A percentile compares a stretch with the other conserved stretches of the same genome.
Conservation (phyloP, 2,329 filamentous ascomycete species). For the Sporothrix inflata region DNA sequence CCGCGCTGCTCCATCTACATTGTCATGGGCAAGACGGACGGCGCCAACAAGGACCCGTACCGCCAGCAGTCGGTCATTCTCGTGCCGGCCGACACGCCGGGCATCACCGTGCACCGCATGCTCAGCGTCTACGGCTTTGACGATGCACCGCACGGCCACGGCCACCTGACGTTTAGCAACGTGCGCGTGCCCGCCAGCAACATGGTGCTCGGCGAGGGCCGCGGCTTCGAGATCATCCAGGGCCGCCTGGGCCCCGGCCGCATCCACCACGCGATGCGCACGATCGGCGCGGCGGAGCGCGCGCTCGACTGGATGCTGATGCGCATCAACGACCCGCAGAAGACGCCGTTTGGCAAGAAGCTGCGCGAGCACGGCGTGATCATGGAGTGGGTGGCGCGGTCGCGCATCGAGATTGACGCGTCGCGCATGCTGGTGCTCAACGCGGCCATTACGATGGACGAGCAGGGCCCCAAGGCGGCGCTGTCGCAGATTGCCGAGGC, state of each 20-base stretch:
- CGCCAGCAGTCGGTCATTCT: slow-evolving; percentile 91
- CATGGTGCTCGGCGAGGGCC: slow-evolving; percentile 89
- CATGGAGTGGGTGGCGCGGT: slow-evolving; percentile 90
- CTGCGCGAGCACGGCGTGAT: slow-evolving; percentile 90
- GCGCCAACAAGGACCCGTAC: slow-evolving; percentile 75
- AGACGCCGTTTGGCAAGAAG: slow-evolving; percentile 88
- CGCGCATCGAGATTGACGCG: slow-evolving; percentile 90
- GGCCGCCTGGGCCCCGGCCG: slow-evolving; percentile 92
- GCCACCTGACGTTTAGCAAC: slow-evolving; percentile 85
- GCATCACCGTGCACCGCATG: slow-evolving; percentile 93
- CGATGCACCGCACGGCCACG: slow-evolving; percentile 97
- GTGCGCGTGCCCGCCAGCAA: slow-evolving; percentile 83
- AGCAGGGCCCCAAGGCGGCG: slow-evolving; percentile 82
- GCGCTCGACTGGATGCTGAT: slow-evolving; percentile 95
- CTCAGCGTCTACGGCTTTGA: slow-evolving; percentile 93
- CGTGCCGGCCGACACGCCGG: slow-evolving; percentile 78
- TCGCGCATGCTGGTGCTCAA: slow-evolving; percentile 90
- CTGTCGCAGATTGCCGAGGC: slow-evolving; percentile 93
- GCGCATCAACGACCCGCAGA: slow-evolving; percentile 87
- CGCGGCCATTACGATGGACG: slow-evolving; percentile 93
- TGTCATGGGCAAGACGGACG: slow-evolving; percentile 92
- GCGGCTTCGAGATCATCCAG: slow-evolving; percentile 98
- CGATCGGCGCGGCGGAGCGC: slow-evolving; percentile 86
- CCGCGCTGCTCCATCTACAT: slow-evolving; percentile 91
- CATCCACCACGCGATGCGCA: slow-evolving; percentile 97